Percentiles rank a stretch among this genome's conserved stretches.
phyloP scores from a whole-genome alignment of 345 rosid genomes.

The Capsella bursapastoris region DNA sequence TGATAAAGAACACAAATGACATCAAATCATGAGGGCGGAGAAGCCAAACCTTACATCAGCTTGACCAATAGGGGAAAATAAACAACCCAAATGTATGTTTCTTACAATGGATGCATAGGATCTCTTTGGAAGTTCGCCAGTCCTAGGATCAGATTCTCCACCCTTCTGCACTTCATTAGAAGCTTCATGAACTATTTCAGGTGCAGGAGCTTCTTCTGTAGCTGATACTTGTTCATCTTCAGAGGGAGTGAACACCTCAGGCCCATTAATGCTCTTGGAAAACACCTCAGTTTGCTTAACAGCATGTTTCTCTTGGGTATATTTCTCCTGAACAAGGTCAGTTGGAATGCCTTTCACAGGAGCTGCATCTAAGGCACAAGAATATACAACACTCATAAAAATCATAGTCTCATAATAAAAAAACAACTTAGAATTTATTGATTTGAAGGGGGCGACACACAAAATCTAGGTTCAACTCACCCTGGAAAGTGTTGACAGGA shows the following conservation, averaged over 20 bases:
- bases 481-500: constrained; percentile 44
- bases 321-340: constrained; percentile 40
- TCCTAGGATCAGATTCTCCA: constrained; percentile 55
- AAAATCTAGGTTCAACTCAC: constrained; percentile 42
- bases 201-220: constrained; percentile 46
- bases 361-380: constrained; percentile 39
- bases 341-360: constrained; percentile 30
- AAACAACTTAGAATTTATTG: not conserved
- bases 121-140: constrained; percentile 78
- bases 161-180: constrained; percentile 50
- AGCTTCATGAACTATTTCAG: constrained; percentile 72
- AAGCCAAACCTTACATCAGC: not conserved
- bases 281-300: constrained; percentile 47
- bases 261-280: constrained; percentile 47
- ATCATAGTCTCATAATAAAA: not conserved
- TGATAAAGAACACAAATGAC: constrained; percentile 1
- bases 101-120: constrained; percentile 96
- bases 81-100: constrained; percentile 7
- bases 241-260: constrained; percentile 48
- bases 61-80: constrained; percentile 16
- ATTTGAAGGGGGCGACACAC: not conserved
- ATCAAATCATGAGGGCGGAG: constrained; percentile 5
- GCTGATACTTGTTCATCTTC: constrained; percentile 51
- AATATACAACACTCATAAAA: constrained; percentile 15
- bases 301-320: constrained; percentile 49